Evolutionary conservation across 2,329 filamentous ascomycete genomes (phyloP), one percentile per base, ranked within the genome.

Genomic region (Cladosporium colombiae): DNA sequence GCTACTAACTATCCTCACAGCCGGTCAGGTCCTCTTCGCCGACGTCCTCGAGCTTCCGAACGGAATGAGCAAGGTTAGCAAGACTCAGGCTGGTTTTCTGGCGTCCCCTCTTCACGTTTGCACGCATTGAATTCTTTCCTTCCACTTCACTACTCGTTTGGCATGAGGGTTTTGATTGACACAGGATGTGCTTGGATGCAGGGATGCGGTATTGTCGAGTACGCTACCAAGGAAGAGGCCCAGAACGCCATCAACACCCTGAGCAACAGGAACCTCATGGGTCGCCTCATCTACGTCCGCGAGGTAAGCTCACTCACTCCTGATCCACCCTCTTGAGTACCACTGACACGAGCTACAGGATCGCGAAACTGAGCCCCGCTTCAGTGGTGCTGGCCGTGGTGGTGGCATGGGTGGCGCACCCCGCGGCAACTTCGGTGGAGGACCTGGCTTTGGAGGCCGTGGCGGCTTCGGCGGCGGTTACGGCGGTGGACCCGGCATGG

Each of bases 21-120:
- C 95, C 85, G 95, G 95, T 87, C 94, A 98, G 82, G 95, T 99
- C 81, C 89, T 98, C 84, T 99, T 97, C 85, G 95, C 95, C 85
- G 95, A 99, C 87, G 95, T 99, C 79, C 89, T 99, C 83, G 87
- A 97, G 82, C 93, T 99, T 90, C 95, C 95, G 78, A 99, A 99
- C 88, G 95, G 95, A 93, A 99, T 99, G 95, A 98, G 94, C 92
- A 99, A 99, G 94, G 94, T 98, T 93, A 92, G 92, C 93, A 88
- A 84, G 90, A 91, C 89, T 87, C 52, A 64, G 90, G 90, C 88
- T 91, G 91, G 91, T 89, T 84, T 84, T 83, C 79, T 82, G 83
- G 83, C 84, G 59, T 37, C 21, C 44, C 60, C 60, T 33, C 27
- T 29, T 23, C 60, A 62, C 52, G 40, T 63, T 44, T 55, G 29